A percentile compares a stretch with the other conserved stretches of the same genome.
Conservation (phyloP, 345 rosid species). For the Cardamine resedifolia region DNA sequence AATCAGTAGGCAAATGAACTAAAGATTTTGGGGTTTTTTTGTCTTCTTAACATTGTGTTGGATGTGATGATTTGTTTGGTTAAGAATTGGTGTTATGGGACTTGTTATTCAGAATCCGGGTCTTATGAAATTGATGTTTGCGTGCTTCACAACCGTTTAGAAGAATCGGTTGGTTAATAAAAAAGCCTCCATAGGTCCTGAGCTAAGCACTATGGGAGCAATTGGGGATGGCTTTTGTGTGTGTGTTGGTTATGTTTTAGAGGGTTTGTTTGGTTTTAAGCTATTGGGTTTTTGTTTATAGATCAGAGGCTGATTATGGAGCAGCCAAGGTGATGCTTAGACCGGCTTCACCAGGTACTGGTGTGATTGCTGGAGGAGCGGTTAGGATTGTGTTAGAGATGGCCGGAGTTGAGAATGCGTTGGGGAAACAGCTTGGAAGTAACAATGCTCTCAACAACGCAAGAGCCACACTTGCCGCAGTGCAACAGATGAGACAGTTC, state of each 20-base stretch:
- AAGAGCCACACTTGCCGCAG: conserved; percentile 82
- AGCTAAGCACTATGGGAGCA: neutral
- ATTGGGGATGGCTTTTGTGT: neutral
- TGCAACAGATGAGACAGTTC: conserved; percentile 78
- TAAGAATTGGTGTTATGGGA: neutral
- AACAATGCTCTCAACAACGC: conserved; percentile 89
- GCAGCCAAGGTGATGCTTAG: conserved; percentile 96
- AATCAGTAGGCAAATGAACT: neutral
- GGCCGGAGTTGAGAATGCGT: conserved; percentile 88
- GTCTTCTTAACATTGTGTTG: neutral
- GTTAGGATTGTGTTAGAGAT: conserved; percentile 87
- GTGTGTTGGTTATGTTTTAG: conserved; percentile 6
- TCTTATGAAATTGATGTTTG: neutral
- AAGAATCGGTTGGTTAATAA: neutral
- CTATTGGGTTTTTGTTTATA: conserved; percentile 32
- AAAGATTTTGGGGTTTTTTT: neutral
- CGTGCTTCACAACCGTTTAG: neutral
- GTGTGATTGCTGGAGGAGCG: conserved; percentile 93
- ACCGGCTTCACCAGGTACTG: conserved; percentile 91
- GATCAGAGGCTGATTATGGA: conserved; percentile 79
- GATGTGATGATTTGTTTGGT: conserved; percentile 7
- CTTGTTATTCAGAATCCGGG: neutral
- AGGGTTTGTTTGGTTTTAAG: conserved; percentile 2
- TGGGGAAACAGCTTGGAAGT: conserved; percentile 80
- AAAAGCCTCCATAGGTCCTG: neutral